Evolutionary conservation across 495 filamentous ascomycete genomes (phyloP).

Genomic region (Cetradonia linearis): DNA sequence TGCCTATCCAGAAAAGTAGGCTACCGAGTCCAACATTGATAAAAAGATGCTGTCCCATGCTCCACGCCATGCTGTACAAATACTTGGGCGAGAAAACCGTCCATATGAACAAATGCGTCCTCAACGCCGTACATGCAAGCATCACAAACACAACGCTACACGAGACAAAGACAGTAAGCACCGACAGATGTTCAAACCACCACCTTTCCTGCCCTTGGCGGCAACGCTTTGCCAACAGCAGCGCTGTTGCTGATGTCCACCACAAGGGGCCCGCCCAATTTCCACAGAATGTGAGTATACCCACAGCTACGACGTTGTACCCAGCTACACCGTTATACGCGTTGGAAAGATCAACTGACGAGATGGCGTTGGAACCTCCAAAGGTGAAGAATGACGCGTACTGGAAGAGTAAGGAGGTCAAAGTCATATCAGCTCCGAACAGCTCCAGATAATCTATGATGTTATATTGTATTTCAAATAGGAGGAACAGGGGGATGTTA

Average conservation of each 20-base stretch:
- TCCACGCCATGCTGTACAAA: constrained; percentile 84
- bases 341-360: constrained; percentile 70
- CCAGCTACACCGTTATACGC: constrained; percentile 72
- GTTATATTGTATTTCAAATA: constrained; percentile 51
- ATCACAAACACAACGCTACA: constrained; percentile 60
- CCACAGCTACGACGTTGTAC: constrained; percentile 60
- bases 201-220: constrained; percentile 23
- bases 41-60: constrained; percentile 62
- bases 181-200: constrained; percentile 38
- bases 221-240: constrained; percentile 39
- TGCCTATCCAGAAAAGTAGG: constrained; percentile 45
- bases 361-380: constrained; percentile 86
- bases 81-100: constrained; percentile 98
- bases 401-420: constrained; percentile 58
- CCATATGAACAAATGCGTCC: constrained; percentile 96
- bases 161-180: constrained; percentile 58
- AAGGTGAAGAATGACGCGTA: constrained; percentile 79
- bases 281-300: constrained; percentile 67
- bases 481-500: constrained; percentile 73
- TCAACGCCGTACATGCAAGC: constrained; percentile 72
- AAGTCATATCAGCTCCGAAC: constrained; percentile 44
- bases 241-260: constrained; percentile 56
- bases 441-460: constrained; percentile 42
- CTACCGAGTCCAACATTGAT: constrained; percentile 53
- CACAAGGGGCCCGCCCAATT: constrained; percentile 92